Evolutionary conservation across 2,329 filamentous ascomycete genomes (phyloP).

Genomic region (Phoma herbarum): DNA sequence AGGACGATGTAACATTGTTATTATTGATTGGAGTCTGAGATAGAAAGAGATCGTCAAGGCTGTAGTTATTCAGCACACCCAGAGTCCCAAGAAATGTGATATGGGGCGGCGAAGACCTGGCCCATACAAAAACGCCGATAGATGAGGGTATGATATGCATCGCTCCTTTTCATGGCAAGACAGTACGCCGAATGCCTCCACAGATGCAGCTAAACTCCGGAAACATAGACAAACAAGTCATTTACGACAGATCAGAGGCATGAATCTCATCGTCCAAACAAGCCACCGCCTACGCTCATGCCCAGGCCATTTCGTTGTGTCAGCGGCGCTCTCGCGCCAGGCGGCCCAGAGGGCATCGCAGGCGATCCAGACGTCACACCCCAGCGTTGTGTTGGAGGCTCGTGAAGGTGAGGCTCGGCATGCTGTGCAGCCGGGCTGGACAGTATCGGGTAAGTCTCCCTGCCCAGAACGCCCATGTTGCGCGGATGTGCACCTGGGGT

Average conservation of each 20-base stretch:
- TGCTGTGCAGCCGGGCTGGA: conserved; percentile 44
- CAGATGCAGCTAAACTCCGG: conserved; percentile 7
- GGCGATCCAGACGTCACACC: conserved; percentile 23
- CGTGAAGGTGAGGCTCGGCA: conserved; percentile 33
- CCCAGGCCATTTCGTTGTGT: conserved; percentile 44
- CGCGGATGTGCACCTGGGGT: conserved; percentile 39
- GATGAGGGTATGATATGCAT: conserved; percentile 24
- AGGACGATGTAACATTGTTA: too few species aligned
- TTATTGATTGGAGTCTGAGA: background rate
- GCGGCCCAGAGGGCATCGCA: conserved; percentile 26
- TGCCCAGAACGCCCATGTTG: conserved; percentile 32
- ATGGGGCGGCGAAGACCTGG: conserved; percentile 7
- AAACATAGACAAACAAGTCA: conserved; percentile 14
- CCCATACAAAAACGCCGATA: conserved; percentile 22
- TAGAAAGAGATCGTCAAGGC: background rate
- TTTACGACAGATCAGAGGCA: conserved; percentile 4
- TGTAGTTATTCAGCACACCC: background rate
- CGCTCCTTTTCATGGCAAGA: conserved; percentile 6
- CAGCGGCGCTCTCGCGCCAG: conserved; percentile 39
- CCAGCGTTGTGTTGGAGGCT: conserved; percentile 41
- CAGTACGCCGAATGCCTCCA: conserved; percentile 11
- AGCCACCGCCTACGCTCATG: conserved; percentile 36
- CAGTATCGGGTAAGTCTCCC: conserved; percentile 42
- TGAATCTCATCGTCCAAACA: conserved; percentile 43
- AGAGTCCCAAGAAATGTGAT: too few species aligned